Evolutionary conservation across 1,284 basidiomycete species (phyloP).

Genomic region (Trichosporon sp.): DNA sequence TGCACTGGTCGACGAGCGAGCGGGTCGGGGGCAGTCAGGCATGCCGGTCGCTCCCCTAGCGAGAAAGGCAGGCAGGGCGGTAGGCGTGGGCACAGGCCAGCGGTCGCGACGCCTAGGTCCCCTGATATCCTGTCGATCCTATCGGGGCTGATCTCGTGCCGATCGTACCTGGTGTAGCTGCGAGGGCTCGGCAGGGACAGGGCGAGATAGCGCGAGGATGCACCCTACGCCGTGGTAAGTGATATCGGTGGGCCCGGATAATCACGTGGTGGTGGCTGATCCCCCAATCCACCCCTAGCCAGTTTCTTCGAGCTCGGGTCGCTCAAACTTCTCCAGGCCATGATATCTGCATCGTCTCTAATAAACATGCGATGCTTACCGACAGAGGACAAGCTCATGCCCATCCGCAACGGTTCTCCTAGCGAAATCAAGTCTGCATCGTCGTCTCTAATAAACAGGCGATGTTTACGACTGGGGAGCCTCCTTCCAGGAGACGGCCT

Average conservation of each 20-base stretch:
- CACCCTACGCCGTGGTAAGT: too few relatives aligned
- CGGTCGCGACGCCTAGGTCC: too few relatives aligned
- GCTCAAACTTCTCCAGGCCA: not conserved
- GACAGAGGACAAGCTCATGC: not conserved
- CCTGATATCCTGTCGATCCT: not conserved
- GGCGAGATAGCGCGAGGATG: too few relatives aligned
- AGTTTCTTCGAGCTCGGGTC: not conserved
- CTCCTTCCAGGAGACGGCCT: constrained; percentile 67
- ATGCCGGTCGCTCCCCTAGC: too few relatives aligned
- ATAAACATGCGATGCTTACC: not conserved
- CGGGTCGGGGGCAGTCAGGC: too few relatives aligned
- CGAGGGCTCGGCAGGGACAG: too few relatives aligned
- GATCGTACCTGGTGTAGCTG: not conserved
- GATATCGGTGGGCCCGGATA: not conserved
- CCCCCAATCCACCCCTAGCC: not conserved
- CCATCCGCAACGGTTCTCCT: not conserved
- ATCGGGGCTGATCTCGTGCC: not conserved
- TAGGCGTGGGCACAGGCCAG: too few relatives aligned
- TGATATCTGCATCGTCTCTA: constrained; percentile 4
- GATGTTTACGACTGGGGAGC: constrained; percentile 17
- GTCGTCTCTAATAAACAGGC: constrained; percentile 9
- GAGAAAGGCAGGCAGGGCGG: too few relatives aligned
- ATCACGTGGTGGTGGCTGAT: not conserved
- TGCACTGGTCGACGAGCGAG: too few relatives aligned
- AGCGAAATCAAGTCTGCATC: not conserved